Percentiles rank a stretch among this genome's conserved stretches.
Evolutionary conservation across 768 basidiomycete genomes (phyloP).

Genomic region (Mycena albidolilacea): DNA sequence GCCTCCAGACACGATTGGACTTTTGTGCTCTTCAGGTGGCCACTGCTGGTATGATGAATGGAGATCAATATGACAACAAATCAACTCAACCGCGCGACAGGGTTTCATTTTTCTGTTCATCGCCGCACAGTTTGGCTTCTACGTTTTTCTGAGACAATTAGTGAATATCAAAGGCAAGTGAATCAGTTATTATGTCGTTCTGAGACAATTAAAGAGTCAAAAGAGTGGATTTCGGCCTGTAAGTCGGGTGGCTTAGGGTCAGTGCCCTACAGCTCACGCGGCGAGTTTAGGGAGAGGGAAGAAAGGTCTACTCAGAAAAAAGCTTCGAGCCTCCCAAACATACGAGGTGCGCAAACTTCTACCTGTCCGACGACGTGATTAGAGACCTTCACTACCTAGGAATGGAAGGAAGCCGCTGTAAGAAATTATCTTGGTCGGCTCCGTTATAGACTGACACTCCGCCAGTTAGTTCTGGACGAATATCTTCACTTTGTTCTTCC

Average conservation of each 20-base stretch:
- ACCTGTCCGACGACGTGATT: not conserved
- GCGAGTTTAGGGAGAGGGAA: constrained; percentile 80
- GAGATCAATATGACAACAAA: not conserved
- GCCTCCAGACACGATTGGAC: constrained; percentile 72
- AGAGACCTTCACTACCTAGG: constrained; percentile 53
- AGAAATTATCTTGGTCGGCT: constrained; percentile 33
- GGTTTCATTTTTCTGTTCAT: constrained; percentile 89
- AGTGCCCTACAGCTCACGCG: constrained; percentile 13
- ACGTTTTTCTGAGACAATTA: constrained; percentile 89
- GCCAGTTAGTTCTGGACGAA: constrained; percentile 68
- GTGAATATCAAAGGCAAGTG: constrained; percentile 73
- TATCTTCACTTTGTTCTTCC: constrained; percentile 75
- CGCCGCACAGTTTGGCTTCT: constrained; percentile 85
- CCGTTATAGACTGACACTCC: not conserved
- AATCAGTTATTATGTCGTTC: constrained; percentile 73
- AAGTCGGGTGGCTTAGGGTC: constrained; percentile 36
- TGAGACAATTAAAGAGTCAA: constrained; percentile 94
- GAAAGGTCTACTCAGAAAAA: constrained; percentile 83
- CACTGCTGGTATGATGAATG: constrained; percentile 73
- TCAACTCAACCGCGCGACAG: constrained; percentile 54
- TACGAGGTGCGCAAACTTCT: constrained; percentile 69
- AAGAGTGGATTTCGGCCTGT: constrained; percentile 94
- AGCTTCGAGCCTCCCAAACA: constrained; percentile 78
- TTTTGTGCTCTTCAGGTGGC: constrained; percentile 89
- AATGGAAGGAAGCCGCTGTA: constrained; percentile 90